These are phyloP conservation scores for Singerocomus rubriflavus DNA, from an alignment of 1,284 basidiomycete genomes.

Conservation along the genomic window DNA sequence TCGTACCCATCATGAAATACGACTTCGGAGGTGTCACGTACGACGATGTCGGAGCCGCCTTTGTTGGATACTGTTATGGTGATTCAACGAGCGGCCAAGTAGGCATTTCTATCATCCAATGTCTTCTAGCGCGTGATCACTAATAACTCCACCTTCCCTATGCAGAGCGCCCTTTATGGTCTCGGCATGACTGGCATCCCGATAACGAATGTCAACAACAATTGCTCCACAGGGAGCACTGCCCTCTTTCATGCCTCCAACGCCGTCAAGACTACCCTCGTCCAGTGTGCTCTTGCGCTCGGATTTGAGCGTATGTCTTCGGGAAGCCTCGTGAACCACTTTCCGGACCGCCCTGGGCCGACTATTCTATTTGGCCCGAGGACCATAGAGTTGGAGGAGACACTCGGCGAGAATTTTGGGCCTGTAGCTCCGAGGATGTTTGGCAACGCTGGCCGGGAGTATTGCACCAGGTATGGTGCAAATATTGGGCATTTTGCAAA, in stretches of 20 bases:
- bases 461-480: slow-evolving; percentile 71
- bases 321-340: slow-evolving; percentile 69
- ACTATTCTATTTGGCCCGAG: slow-evolving; percentile 45
- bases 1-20: background rate
- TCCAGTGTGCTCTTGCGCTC: slow-evolving; percentile 75
- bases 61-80: slow-evolving; percentile 73
- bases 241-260: slow-evolving; percentile 70
- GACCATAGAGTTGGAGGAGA: slow-evolving; percentile 52
- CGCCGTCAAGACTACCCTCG: slow-evolving; percentile 64
- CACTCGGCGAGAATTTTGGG: slow-evolving; percentile 62
- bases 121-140: background rate
- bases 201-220: slow-evolving; percentile 84
- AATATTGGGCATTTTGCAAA: slow-evolving; percentile 67
- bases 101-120: slow-evolving; percentile 8
- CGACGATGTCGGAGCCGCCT: slow-evolving; percentile 70
- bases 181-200: slow-evolving; percentile 83
- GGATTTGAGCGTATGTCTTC: slow-evolving; percentile 87
- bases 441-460: slow-evolving; percentile 73
- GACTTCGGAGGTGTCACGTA: slow-evolving; percentile 65
- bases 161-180: slow-evolving; percentile 72
- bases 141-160: background rate
- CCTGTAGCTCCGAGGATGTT: slow-evolving; percentile 74
- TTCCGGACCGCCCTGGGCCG: slow-evolving; percentile 65
- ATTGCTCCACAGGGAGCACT: slow-evolving; percentile 75
- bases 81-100: slow-evolving; percentile 82